Base-by-base conservation (phyloP, 2,329 filamentous ascomycete species). In the Mycosphaerella arachidis region DNA sequence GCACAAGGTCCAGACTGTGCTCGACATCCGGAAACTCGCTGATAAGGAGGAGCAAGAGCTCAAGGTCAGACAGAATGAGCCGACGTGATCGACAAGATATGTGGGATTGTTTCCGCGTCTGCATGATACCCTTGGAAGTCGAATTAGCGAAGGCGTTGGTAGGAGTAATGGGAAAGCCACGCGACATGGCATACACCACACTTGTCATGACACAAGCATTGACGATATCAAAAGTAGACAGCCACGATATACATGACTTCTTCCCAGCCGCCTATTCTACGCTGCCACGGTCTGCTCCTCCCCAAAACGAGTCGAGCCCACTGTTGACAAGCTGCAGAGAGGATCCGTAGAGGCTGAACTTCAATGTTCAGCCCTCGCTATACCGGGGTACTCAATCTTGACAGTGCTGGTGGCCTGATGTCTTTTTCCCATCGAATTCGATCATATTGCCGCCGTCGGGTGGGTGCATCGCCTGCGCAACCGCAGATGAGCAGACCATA, bases 21-120 rank as follows among this genome's bases (percentile, higher is more conserved):
- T 94, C 4, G 90, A 94, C 64, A 79, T 88, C 61, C 81, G 88
- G 61, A 93, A 92, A 77, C 76, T 89, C 30, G 81, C 83, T 16
- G 90, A 94, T 73, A 92, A 91, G 77, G 78, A 92, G 33, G 87
- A 91, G 63, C 84, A 80, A 12, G 90, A 93, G 75, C 82, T 90
- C 67, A 84, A 82, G 68, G 70, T 75, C 66, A 83, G 83, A 68
- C 65, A 72, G 52, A 74, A 74, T 5, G 77, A 79, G 72, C 40
- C 58, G 48, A 48, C 35, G 9, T 37, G 29, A 37, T 33, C 30
- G 13, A 24, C 7, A 54, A 40, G 31, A 24, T 37, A 43, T 24
- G 7, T 35, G 10, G 29, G 27, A 16, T 35, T 1, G n/a, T 52
- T 52, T 31, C 35, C n/a, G 30, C n/a, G 46, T 29, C n/a, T 52